phyloP scores from a whole-genome alignment of 305 asterid species.

The Fraxinus ornus region DNA sequence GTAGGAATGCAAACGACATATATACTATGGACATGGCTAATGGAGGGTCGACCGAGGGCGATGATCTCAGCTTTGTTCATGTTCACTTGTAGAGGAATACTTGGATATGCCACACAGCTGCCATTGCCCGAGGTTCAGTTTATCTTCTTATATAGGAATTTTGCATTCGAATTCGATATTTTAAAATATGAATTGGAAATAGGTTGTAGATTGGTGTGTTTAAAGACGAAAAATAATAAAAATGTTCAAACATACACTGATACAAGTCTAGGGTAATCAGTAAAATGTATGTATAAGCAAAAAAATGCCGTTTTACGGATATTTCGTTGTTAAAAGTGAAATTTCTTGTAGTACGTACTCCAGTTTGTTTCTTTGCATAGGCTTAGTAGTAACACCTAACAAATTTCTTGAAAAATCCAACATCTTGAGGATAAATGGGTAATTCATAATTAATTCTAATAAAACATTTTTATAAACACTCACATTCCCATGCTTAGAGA shows the following conservation, averaged over 20 bases:
- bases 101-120: slow-evolving; percentile 86
- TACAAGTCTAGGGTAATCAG: neutral
- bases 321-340: too few relatives aligned
- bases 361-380: neutral
- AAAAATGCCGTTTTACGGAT: too few relatives aligned
- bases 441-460: slow-evolving; percentile 15
- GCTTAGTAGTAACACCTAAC: neutral
- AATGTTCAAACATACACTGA: neutral
- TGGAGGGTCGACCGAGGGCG: slow-evolving; percentile 85
- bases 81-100: slow-evolving; percentile 94
- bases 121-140: slow-evolving; percentile 71
- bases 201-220: neutral
- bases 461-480: neutral
- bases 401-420: slow-evolving; percentile 5
- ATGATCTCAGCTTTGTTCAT: slow-evolving; percentile 76
- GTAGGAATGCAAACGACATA: slow-evolving; percentile 82
- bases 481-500: neutral
- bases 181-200: neutral
- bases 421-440: slow-evolving; percentile 2
- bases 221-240: neutral
- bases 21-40: slow-evolving; percentile 75
- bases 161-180: neutral
- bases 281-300: neutral
- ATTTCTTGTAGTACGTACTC: too few relatives aligned
- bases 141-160: neutral